Conservation (phyloP, 148 eudicot species). For the Chenopodium suecicum region DNA sequence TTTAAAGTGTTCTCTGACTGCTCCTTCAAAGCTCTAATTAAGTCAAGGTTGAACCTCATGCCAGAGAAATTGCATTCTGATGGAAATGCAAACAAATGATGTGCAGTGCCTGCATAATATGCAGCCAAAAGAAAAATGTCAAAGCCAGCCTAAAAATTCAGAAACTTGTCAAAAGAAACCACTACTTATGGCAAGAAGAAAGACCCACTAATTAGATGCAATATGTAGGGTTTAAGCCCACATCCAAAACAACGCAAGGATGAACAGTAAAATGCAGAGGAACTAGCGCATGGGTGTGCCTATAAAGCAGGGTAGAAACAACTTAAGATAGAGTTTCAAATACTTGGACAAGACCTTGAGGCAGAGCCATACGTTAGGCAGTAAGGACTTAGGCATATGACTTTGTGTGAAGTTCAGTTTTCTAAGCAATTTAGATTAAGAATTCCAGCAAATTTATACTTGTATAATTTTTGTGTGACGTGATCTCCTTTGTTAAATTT, state of each 20-base stretch:
- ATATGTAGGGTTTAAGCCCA: neutral
- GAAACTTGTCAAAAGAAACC: neutral
- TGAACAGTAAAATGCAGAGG: neutral
- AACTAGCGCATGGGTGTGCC: neutral
- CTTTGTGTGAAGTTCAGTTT: too few species aligned
- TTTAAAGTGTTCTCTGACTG: slow-evolving; percentile 45
- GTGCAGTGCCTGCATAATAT: slow-evolving; percentile 50
- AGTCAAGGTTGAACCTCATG: slow-evolving; percentile 63
- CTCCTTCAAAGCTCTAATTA: slow-evolving; percentile 66
- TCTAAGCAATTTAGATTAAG: too few species aligned
- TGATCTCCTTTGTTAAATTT: too few species aligned
- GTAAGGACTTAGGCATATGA: too few species aligned
- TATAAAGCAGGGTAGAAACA: too few species aligned
- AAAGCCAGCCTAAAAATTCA: neutral
- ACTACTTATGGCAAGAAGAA: slow-evolving; percentile 3
- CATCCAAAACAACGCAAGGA: neutral
- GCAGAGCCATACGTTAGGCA: too few species aligned
- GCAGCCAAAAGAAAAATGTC: slow-evolving; percentile 12
- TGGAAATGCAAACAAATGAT: slow-evolving; percentile 93
- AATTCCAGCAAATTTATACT: too few species aligned
- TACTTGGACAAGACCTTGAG: too few species aligned
- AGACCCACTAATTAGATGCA: neutral
- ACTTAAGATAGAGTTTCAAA: too few species aligned
- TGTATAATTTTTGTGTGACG: too few species aligned
- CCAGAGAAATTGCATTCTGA: slow-evolving; percentile 99